Conservation (phyloP, 306 rosid species). For the Pyrus bretschneideri region DNA sequence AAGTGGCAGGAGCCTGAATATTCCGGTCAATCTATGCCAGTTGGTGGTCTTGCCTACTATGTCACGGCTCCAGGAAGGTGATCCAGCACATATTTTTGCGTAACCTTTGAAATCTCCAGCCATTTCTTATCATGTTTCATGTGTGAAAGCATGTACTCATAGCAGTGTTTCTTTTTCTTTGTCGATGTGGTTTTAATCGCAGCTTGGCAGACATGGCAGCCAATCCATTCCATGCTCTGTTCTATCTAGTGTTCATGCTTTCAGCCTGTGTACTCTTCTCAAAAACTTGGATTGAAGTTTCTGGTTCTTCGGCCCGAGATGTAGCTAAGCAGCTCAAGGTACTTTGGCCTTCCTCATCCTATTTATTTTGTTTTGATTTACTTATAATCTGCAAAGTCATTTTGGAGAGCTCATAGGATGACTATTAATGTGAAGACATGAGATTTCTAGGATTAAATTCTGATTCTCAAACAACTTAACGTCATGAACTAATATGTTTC, state of each 20-base stretch:
- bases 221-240: slow-evolving; percentile 86
- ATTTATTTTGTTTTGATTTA: background rate
- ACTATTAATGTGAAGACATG: too few relatives aligned
- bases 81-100: background rate
- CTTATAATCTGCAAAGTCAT: background rate
- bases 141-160: background rate
- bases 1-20: slow-evolving; percentile 94
- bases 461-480: background rate
- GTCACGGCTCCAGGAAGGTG: slow-evolving; percentile 91
- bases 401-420: background rate
- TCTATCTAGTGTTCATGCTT: slow-evolving; percentile 82
- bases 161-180: background rate
- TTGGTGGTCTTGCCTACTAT: slow-evolving; percentile 93
- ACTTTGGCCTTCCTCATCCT: background rate
- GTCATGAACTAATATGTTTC: background rate
- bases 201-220: slow-evolving; percentile 98
- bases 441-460: background rate
- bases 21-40: slow-evolving; percentile 78
- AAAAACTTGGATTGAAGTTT: slow-evolving; percentile 97
- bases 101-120: background rate
- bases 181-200: slow-evolving; percentile 14
- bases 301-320: slow-evolving; percentile 89
- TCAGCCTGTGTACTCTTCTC: slow-evolving; percentile 89
- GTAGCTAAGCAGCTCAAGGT: slow-evolving; percentile 95
- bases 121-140: background rate